Percentiles rank a stretch among this genome's conserved stretches.
These are phyloP conservation scores for Xylaria hypoxylon DNA, from an alignment of 2,329 filamentous ascomycete genomes.

Conservation along the genomic window DNA sequence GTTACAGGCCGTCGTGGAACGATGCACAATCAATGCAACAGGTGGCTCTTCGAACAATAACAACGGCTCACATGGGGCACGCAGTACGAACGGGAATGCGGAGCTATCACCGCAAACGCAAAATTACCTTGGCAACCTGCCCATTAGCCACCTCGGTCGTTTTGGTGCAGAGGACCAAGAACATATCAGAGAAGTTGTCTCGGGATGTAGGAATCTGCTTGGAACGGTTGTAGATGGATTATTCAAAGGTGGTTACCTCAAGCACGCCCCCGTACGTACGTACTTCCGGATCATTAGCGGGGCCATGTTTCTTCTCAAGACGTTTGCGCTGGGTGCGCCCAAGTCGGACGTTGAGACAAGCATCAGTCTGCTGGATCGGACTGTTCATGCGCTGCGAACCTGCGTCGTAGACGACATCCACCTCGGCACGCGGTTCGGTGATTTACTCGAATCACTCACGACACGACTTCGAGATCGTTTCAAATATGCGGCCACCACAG, in stretches of 20 bases:
- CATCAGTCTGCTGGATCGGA: conserved; percentile 79
- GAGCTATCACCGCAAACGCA: conserved; percentile 72
- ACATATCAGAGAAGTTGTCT: conserved; percentile 80
- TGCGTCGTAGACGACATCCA: conserved; percentile 89
- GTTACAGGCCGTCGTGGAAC: conserved; percentile 92
- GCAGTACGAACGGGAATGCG: conserved; percentile 53
- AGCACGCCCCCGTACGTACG: conserved; percentile 84
- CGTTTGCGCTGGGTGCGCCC: conserved; percentile 82
- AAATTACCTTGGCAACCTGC: conserved; percentile 73
- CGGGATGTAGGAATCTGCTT: conserved; percentile 81
- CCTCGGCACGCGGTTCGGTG: conserved; percentile 84
- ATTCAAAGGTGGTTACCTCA: conserved; percentile 78
- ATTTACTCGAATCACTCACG: conserved; percentile 82
- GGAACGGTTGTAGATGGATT: conserved; percentile 81
- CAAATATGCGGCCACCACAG: conserved; percentile 70
- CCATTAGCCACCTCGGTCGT: conserved; percentile 72
- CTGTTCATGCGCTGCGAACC: conserved; percentile 78
- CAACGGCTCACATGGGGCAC: conserved; percentile 53
- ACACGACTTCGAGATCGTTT: conserved; percentile 79
- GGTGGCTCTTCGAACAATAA: conserved; percentile 53
- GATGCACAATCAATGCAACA: conserved; percentile 81
- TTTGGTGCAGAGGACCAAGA: conserved; percentile 76
- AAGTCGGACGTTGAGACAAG: conserved; percentile 82
- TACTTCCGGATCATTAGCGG: conserved; percentile 90
- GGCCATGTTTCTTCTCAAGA: conserved; percentile 86